Base-by-base conservation (phyloP, 495 filamentous ascomycete species). In the Hyphodiscus hymeniophilus region DNA sequence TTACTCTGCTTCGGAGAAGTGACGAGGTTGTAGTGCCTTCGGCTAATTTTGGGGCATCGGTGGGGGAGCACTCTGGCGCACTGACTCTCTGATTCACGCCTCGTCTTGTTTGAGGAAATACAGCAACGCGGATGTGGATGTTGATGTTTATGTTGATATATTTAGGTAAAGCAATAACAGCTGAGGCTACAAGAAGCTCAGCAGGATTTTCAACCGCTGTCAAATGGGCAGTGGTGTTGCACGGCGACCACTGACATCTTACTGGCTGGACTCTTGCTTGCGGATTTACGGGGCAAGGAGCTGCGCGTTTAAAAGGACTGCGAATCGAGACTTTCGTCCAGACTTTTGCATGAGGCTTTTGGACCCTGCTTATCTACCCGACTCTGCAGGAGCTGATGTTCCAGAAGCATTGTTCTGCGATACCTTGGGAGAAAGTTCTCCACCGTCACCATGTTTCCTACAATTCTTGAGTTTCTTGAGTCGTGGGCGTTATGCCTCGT, bases 321-420 rank as follows among this genome's bases (percentile, higher is more conserved):
- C 24, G 46, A 28, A 3, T 12, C 15, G 21, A 11, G 15, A 5
- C 7, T 16, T 11, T 18, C 15, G 11, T 7, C 33, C 15, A 24
- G 46, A 17, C 18, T 15, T 23, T 41, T 15, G 3, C 21, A 23
- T 32, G 21, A 47, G 35, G 35, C 35, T 32, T n/a, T n/a, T 21
- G 46, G 46, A 48, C 46, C 46, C 46, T 42, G 46, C 31, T 26
- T 17, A 40, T 42, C 46, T 48, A 15, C 26, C 34, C 43, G 32
- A 36, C 12, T 38, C 45, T 33, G 33, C 33, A 7, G 44, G 23
- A 7, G 38, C 34, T 41, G n/a, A 17, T n/a, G 3, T 8, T 20
- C 34, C 13, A 15, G 17, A n/a, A 3, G 16, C 12, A 28, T 28
- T 10, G 10, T 28, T 28, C 26, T 28, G 4, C 26, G 4, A 28